Evolutionary conservation across 73 alveolate species (phyloP), one percentile per base, ranked within the genome.

Genomic region (Symbiodinium pilosum): DNA sequence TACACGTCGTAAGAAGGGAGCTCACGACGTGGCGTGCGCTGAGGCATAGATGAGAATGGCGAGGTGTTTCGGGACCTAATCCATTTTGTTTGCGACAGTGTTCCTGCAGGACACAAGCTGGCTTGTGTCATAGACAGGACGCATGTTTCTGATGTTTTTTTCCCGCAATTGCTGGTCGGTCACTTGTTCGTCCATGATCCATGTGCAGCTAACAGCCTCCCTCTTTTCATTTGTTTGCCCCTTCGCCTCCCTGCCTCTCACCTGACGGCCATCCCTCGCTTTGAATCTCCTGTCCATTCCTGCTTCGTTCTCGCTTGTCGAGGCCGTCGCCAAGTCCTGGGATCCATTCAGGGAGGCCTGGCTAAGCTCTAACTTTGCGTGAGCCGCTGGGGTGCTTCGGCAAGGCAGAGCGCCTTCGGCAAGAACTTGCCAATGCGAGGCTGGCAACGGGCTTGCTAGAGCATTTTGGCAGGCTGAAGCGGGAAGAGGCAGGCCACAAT

Each of bases 271-370:
- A n/a, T n/a, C n/a, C n/a, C n/a, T n/a, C n/a, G n/a, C n/a, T n/a
- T n/a, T n/a, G n/a, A n/a, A n/a, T n/a, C n/a, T n/a, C n/a, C n/a
- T n/a, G n/a, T n/a, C n/a, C n/a, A n/a, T n/a, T n/a, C n/a, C n/a
- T n/a, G n/a, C n/a, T n/a, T n/a, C n/a, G n/a, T n/a, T n/a, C n/a
- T 47, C 21, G 14, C 59, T 20, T 56, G 75, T 26, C 73, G 39
- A 64, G 81, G 81, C 81, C 34, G 81, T 64, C 41, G 39, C 81
- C 81, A 64, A 64, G 81, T 28, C 81, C 41, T 64, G 81, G 81
- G 81, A 64, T 64, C 81, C 81, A 38, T 64, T 64, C 38, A 64
- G 81, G 30, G 81, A 64, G 81, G 81, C 34, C 18, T 18, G 81
- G 81, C 38, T 47, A 14, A 6, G 59, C n/a, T n/a, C n/a, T n/a